A percentile compares a stretch with the other conserved stretches of the same genome.
phyloP scores from a whole-genome alignment of 2,329 filamentous ascomycete species.

The Pseudocercospora fuligena region DNA sequence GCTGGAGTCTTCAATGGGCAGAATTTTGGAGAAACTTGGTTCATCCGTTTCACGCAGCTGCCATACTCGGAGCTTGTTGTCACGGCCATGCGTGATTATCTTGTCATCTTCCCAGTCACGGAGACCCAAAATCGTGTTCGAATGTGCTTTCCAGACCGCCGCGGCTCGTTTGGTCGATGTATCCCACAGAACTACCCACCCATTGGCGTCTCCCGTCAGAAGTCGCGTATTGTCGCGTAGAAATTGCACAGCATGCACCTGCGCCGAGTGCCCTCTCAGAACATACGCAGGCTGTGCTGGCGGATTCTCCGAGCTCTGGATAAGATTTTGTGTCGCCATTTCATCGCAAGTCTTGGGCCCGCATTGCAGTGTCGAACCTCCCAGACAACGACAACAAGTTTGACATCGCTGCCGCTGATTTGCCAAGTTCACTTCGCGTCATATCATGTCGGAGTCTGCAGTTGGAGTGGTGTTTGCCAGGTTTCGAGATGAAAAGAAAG shows the following conservation, averaged over 20 bases:
- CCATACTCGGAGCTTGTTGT: conserved; percentile 87
- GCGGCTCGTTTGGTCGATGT: conserved; percentile 77
- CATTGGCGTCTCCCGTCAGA: conserved; percentile 85
- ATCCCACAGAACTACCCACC: conserved; percentile 87
- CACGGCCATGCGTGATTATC: conserved; percentile 90
- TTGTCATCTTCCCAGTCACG: conserved; percentile 72
- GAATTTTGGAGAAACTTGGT: conserved; percentile 64
- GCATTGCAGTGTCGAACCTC: background rate
- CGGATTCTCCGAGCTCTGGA: conserved; percentile 38
- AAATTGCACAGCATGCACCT: conserved; percentile 79
- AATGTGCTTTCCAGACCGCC: conserved; percentile 86
- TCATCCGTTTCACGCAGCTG: conserved; percentile 68
- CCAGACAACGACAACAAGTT: background rate
- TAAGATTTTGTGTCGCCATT: conserved; percentile 19
- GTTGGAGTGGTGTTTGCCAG: background rate
- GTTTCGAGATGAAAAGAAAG: background rate
- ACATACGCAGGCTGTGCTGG: conserved; percentile 69
- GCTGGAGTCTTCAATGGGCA: conserved; percentile 67
- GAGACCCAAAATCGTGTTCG: conserved; percentile 75
- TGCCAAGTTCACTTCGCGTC: background rate
- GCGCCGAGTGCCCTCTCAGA: conserved; percentile 80
- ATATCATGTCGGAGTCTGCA: background rate
- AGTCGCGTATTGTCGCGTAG: conserved; percentile 75
- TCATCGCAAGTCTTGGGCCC: background rate
- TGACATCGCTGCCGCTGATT: background rate